Evolutionary conservation across 129 eudicot species (phyloP), one percentile per base, ranked within the genome.

Genomic region (Mikania micrantha): DNA sequence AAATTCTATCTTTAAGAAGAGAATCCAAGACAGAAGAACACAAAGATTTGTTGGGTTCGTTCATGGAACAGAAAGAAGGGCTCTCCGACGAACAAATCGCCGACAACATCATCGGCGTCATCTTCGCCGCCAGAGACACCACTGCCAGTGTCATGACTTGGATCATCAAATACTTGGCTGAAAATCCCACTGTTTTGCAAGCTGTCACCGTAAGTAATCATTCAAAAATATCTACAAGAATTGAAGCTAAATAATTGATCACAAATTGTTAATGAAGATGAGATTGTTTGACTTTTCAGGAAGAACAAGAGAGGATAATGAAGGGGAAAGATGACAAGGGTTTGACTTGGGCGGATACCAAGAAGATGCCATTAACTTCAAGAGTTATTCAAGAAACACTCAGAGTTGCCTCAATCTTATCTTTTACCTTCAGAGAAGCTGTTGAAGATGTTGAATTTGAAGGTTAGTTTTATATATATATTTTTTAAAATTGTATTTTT

Each of bases 361-460:
- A 79, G 84, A 94, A 81, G 29, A 94, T 94, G 99, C 95, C 97
- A 17, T 75, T 81, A 20, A 89, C 99, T 62, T 74, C 88, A 70
- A 94, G 90, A 77, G 99, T 94, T 36, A 89, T 94, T 73, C 97
- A 86, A 83, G 99, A 94, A 35, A 89, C 99, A 20, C 78, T 94
- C 15, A 79, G 99, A 82, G 97, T 90, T 73, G 99, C 99, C 64
- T 94, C 99, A n/a, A 89, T 94, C 62, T 48, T 94, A 67, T 89
- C 97, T 63, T 94, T 94, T 59, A 94, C 99, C 13, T 94, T 94
- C 60, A 89, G 99, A 85, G 99, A 94, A 85, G 99, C 99, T 59
- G 99, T 94, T 53, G 90, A 94, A 59, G 99, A 94, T 90, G 97
- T 94, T 79, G 99, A 94, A 67, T 94, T 56, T 56, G 62, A 56